Evolutionary conservation across 2,329 filamentous ascomycete genomes (phyloP), one percentile per base, ranked within the genome.

Genomic region (Leptoxyphium fumago): DNA sequence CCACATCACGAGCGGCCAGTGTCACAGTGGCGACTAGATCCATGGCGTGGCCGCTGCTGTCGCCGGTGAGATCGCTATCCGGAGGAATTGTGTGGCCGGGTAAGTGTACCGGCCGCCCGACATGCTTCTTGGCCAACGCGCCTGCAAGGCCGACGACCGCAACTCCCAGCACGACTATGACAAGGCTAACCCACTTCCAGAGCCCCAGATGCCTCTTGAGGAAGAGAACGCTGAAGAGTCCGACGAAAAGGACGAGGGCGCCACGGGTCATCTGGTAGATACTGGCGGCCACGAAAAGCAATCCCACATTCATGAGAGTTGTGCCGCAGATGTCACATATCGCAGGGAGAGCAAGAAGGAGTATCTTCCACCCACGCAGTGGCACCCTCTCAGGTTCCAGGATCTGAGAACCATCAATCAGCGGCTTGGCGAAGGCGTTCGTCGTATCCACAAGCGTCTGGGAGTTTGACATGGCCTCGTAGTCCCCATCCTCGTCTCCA

Each of bases 251-350:
- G 2, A 98, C 89, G 38, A 98, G 72, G 0, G 91, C 91, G 8
- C 91, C 91, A 46, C 91, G 74, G 1, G 89, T 96, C 91, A 98
- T 98, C 67, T 98, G 91, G 66, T 95, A 98, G 58, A 98, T 95
- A 48, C 85, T 93, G 1, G 91, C 86, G 10, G 85, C 91, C 18
- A 96, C 88, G 60, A 96, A 88, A 41, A 96, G 73, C 52, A 98
- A 72, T 2, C 91, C 91, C 4, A 86, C 84, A 59, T 98, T 98
- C 88, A 98, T 96, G 44, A 96, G 74, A 3, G 91, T 98, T 4
- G 91, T 98, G 40, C 86, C 91, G 18, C 84, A 78, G 51, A 96
- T 94, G 61, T 98, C 91, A 65, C 88, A 95, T 58, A 87, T 82
- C 38, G 91, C 84, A 1, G 91, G 91, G 10, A 94, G 69, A 7